phyloP scores from a whole-genome alignment of 257 asterid genomes.

The Scutellaria barbata region DNA sequence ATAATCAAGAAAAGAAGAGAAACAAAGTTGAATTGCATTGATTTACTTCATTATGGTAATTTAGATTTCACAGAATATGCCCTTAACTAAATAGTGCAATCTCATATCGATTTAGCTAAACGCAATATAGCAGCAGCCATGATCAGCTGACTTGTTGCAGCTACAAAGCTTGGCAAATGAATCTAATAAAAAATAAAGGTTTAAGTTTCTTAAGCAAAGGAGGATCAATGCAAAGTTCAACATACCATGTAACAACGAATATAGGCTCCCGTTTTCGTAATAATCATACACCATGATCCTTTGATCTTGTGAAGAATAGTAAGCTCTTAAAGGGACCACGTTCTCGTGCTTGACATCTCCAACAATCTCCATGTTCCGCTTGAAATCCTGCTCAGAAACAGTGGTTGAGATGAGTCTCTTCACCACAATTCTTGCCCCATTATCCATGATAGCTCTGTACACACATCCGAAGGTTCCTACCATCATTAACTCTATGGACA shows the following conservation, averaged over 20 bases:
- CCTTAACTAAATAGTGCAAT: no score
- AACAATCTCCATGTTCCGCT: slow-evolving; percentile 2
- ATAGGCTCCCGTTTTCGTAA: slow-evolving; percentile 16
- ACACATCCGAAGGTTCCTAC: slow-evolving; percentile 27
- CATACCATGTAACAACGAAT: slow-evolving; percentile 28
- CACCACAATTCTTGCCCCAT: slow-evolving; percentile 28
- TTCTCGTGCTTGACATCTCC: slow-evolving; percentile 32
- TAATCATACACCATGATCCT: slow-evolving; percentile 30
- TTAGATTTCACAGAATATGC: no score
- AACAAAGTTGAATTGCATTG: no score
- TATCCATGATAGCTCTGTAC: not conserved
- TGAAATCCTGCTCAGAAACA: slow-evolving; percentile 25
- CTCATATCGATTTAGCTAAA: no score
- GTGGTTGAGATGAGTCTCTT: slow-evolving; percentile 16
- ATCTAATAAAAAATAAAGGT: no score
- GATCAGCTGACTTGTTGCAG: no score
- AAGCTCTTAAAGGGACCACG: slow-evolving; percentile 36
- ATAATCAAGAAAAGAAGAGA: no score
- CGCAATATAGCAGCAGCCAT: no score
- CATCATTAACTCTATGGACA: slow-evolving; percentile 12
- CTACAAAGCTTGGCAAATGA: not conserved
- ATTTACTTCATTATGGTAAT: no score
- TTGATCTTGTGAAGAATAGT: slow-evolving; percentile 17
- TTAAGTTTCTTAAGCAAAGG: no score
- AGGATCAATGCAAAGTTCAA: not conserved